A percentile compares a stretch with the other conserved stretches of the same genome.
Evolutionary conservation across 108 stramenopile species (phyloP).

Genomic region (Halocafeteria seosinensis): DNA sequence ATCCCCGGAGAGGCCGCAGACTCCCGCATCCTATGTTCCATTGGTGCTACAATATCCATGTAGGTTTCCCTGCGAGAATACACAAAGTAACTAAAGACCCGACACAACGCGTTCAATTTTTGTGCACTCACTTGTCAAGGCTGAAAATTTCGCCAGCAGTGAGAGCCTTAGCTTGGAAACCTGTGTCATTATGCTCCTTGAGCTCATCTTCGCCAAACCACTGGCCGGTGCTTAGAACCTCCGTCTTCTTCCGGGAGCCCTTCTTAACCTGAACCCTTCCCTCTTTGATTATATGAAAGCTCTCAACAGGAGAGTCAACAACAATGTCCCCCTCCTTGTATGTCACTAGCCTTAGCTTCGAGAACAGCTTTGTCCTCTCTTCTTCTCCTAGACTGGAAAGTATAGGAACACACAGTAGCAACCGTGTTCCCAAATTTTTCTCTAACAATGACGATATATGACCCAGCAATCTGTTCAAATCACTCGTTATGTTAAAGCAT

Average conservation of each 20-base stretch:
- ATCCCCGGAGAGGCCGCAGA: background rate
- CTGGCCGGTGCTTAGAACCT: background rate
- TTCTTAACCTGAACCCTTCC: background rate
- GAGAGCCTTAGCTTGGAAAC: background rate
- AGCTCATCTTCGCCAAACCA: background rate
- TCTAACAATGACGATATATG: conserved; percentile 17
- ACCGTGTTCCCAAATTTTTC: conserved; percentile 12
- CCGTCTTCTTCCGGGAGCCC: background rate
- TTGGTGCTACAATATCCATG: background rate
- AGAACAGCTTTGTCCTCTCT: background rate
- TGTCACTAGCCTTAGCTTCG: background rate
- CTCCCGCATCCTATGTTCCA: background rate
- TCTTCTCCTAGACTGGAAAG: conserved; percentile 10
- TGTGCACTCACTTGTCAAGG: background rate
- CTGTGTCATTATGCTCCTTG: background rate
- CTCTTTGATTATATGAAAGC: background rate
- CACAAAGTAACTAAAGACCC: background rate
- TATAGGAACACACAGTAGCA: conserved; percentile 7
- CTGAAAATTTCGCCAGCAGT: background rate
- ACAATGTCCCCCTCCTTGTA: background rate
- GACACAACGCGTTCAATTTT: background rate
- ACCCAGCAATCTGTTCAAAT: conserved; percentile 17
- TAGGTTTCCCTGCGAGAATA: background rate
- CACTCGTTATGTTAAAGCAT: too few relatives aligned
- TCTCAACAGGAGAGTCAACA: too few relatives aligned